Conservation (phyloP, 2,329 filamentous ascomycete genomes). For the Colletotrichum echinochloae region DNA sequence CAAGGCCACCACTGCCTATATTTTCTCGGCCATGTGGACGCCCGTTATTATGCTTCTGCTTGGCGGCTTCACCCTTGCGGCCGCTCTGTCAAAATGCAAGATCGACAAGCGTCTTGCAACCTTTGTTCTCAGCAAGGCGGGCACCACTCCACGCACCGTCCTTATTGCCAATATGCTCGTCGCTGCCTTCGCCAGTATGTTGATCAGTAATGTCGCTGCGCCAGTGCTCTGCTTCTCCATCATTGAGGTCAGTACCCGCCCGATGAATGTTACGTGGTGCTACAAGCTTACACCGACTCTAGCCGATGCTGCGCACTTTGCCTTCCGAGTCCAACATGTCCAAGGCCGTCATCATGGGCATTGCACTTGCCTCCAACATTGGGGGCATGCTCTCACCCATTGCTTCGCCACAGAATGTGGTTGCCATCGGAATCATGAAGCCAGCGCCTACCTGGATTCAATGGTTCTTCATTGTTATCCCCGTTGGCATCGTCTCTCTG, state of each 20-base stretch:
- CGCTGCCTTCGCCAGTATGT: slow-evolving; percentile 97
- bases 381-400: slow-evolving; percentile 97
- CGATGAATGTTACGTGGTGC: not conserved
- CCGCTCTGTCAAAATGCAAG: slow-evolving; percentile 94
- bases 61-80: slow-evolving; percentile 95
- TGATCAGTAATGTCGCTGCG: slow-evolving; percentile 98
- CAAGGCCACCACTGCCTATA: slow-evolving; percentile 83
- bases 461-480: slow-evolving; percentile 97
- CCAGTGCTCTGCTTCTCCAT: slow-evolving; percentile 98
- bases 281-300: slow-evolving; percentile 36
- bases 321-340: slow-evolving; percentile 92
- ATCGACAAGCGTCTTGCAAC: slow-evolving; percentile 98
- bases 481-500: slow-evolving; percentile 90
- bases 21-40: slow-evolving; percentile 98
- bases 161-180: slow-evolving; percentile 99
- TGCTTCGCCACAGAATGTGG: slow-evolving; percentile 96
- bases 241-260: slow-evolving; percentile 75
- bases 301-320: slow-evolving; percentile 94
- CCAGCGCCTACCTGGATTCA: slow-evolving; percentile 91
- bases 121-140: slow-evolving; percentile 95
- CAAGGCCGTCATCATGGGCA: slow-evolving; percentile 94
- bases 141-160: slow-evolving; percentile 88
- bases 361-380: slow-evolving; percentile 94
- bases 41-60: slow-evolving; percentile 98
- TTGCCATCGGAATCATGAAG: slow-evolving; percentile 95